Percentiles rank a stretch among this genome's conserved stretches.
Evolutionary conservation across 179 eudicot species (phyloP).

Genomic region (Spergularia azorica): DNA sequence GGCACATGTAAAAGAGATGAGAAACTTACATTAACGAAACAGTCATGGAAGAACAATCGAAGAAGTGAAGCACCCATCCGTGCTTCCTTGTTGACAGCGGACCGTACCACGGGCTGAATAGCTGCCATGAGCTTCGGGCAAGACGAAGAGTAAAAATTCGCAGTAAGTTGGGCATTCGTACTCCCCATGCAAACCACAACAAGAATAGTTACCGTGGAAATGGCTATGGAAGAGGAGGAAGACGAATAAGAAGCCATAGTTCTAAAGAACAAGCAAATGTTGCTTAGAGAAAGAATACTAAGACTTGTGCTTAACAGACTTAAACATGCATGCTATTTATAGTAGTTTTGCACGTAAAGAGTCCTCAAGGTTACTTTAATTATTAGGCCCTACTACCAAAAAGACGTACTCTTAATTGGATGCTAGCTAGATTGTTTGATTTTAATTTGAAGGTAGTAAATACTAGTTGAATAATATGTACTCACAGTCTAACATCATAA

Average conservation of each 20-base stretch:
- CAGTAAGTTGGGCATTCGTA: constrained; percentile 51
- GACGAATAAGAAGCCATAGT: constrained; percentile 19
- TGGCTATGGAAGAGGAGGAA: constrained; percentile 12
- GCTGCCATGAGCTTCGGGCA: constrained; percentile 52
- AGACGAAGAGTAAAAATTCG: constrained; percentile 46
- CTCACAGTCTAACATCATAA: background rate
- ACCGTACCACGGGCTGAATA: constrained; percentile 38
- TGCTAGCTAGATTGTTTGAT: background rate
- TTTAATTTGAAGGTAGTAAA: constrained; percentile 12
- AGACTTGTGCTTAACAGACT: background rate
- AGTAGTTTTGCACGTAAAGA: constrained; percentile 13
- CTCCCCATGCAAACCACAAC: constrained; percentile 42
- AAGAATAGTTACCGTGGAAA: constrained; percentile 29
- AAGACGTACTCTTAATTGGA: background rate
- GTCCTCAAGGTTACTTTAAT: constrained; percentile 19
- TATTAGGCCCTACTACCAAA: constrained; percentile 8
- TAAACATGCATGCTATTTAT: constrained; percentile 31
- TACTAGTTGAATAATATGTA: background rate
- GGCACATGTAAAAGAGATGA: background rate
- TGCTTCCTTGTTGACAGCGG: constrained; percentile 60
- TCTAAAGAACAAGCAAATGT: background rate
- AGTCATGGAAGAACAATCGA: constrained; percentile 75
- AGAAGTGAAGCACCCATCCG: constrained; percentile 85
- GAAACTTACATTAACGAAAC: constrained; percentile 67
- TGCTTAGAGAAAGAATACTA: background rate